Evolutionary conservation across 2,329 filamentous ascomycete genomes (phyloP).

Genomic region (Paecilomyces variotii): DNA sequence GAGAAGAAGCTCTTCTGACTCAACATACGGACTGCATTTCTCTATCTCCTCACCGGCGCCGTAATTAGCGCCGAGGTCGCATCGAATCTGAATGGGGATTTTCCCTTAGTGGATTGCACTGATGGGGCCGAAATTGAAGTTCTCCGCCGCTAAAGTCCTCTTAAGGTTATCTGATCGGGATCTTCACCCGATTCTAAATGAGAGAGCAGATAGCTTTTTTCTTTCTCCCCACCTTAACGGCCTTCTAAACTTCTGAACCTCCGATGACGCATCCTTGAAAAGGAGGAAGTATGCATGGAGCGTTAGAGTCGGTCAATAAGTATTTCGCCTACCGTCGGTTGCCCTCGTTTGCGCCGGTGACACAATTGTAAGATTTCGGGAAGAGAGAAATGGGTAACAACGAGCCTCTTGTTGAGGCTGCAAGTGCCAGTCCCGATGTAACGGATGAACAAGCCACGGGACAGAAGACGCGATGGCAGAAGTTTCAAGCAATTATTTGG

Average conservation of each 20-base stretch:
- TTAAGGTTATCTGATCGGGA: not conserved
- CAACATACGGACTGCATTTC: not conserved
- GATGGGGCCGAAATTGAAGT: not conserved
- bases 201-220: not conserved
- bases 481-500: conserved; percentile 7
- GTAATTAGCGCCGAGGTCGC: not conserved
- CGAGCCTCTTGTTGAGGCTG: not conserved
- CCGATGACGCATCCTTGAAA: not conserved
- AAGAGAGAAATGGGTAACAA: not conserved
- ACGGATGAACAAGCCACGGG: not conserved
- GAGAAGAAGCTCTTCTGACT: not conserved
- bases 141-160: not conserved
- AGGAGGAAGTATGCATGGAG: not conserved
- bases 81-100: not conserved
- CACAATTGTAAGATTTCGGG: not conserved
- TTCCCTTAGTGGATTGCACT: not conserved
- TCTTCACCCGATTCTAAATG: not conserved
- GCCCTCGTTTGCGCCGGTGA: not conserved
- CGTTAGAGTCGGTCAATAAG: not conserved
- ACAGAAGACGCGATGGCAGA: conserved; percentile 6
- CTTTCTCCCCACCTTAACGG: not conserved
- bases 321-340: not conserved
- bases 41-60: not conserved
- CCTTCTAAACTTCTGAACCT: not conserved
- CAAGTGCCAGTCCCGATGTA: not conserved